These are phyloP conservation scores for Rhizoclosmatium hyalinum DNA, from an alignment of 371 early-diverging fungal genomes.

Conservation along the genomic window DNA sequence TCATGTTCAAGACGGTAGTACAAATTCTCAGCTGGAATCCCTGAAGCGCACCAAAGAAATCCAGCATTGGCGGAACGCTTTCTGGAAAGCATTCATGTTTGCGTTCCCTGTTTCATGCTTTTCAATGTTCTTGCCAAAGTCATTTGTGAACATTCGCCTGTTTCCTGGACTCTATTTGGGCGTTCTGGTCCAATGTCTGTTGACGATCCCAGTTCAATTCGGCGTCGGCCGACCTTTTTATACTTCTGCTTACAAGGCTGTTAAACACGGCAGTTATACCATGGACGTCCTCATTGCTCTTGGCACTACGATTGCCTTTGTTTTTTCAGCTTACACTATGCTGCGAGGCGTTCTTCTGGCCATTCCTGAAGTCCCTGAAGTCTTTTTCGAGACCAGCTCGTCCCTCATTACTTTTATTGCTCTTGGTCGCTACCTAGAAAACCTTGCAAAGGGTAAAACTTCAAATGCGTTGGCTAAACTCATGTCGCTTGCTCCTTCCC, in stretches of 20 bases:
- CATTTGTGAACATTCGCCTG: slow-evolving; percentile 36
- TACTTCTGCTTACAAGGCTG: slow-evolving; percentile 75
- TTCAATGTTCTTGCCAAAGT: slow-evolving; percentile 81
- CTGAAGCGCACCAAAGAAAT: slow-evolving; percentile 88
- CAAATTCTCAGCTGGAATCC: slow-evolving; percentile 87
- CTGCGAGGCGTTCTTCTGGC: slow-evolving; percentile 50
- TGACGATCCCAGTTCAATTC: slow-evolving; percentile 94
- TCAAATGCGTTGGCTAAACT: slow-evolving; percentile 87
- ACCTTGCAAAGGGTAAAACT: slow-evolving; percentile 92
- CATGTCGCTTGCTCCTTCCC: slow-evolving; percentile 82
- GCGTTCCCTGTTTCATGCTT: slow-evolving; percentile 85
- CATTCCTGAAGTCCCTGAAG: slow-evolving; percentile 63
- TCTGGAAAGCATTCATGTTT: slow-evolving; percentile 69
- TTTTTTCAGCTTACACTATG: slow-evolving; percentile 75
- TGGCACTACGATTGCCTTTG: slow-evolving; percentile 85
- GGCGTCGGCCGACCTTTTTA: slow-evolving; percentile 84
- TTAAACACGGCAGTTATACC: slow-evolving; percentile 81
- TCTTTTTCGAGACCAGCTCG: slow-evolving; percentile 93
- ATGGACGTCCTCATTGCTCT: slow-evolving; percentile 96
- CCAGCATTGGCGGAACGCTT: slow-evolving; percentile 75
- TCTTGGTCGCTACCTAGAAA: slow-evolving; percentile 90
- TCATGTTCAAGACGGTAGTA: slow-evolving; percentile 64
- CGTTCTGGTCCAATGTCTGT: slow-evolving; percentile 65
- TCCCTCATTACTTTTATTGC: slow-evolving; percentile 91
- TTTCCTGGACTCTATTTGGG: slow-evolving; percentile 70